Evolutionary conservation across 306 rosid species (phyloP), one percentile per base, ranked within the genome.

Genomic region (Ceratonia siliqua): DNA sequence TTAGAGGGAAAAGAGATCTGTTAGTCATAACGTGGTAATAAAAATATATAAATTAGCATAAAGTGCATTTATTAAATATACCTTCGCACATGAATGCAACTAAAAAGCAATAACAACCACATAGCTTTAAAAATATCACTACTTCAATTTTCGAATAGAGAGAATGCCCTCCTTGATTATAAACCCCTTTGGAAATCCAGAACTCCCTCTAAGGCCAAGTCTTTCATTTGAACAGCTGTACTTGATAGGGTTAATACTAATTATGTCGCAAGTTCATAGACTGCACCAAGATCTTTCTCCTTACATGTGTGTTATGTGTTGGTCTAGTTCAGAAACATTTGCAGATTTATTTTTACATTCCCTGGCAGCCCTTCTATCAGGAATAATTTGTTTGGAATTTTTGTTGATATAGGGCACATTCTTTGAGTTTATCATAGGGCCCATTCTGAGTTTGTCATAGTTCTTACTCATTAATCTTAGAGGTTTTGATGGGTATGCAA

Each of bases 21-120:
- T 84, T 5, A 80, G 87, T 82, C 73, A 73, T 72, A 72, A 84
- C 65, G 27, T 32, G 57, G 59, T 28, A 79, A 41, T 53, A 27
- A 68, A 41, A 24, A 55, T 63, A 76, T 28, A 68, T 36, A 57
- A 71, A 65, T 71, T 61, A 36, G 21, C 30, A 65, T 43, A 48
- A n/a, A 54, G 2, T 46, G 78, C 17, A 70, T 46, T 66, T 53
- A 21, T 21, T 35, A 33, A 30, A 75, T 28, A 55, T 28, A 13
- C 22, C 43, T 25, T 50, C 49, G 82, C 58, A 74, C 62, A 32
- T 14, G 13, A 35, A n/a, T 52, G n/a, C 33, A 61, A 45, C 18
- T 32, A 24, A 28, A 30, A 35, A 36, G 61, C 43, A 67, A 74
- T 48, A 68, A 50, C 48, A 35, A 41, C 42, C 53, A 18, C 38